Conservation (phyloP, 2,329 filamentous ascomycete species). For the Pseudogymnoascus sp. region DNA sequence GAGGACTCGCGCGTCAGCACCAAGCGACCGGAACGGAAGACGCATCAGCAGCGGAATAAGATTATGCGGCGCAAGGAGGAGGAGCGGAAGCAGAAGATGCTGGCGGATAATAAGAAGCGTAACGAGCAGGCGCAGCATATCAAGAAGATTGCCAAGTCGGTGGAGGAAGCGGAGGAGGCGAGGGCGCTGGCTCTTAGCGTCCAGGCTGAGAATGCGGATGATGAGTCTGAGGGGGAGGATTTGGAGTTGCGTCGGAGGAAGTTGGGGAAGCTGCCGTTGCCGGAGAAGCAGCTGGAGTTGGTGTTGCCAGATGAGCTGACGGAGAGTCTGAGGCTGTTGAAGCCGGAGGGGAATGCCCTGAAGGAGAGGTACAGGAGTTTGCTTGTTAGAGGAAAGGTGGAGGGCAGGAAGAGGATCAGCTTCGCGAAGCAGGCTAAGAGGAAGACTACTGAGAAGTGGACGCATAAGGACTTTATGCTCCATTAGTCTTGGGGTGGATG, state of each 20-base stretch:
- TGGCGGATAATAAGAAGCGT: conserved; percentile 64
- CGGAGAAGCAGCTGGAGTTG: conserved; percentile 72
- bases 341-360: conserved; percentile 91
- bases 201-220: conserved; percentile 38
- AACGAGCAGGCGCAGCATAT: conserved; percentile 64
- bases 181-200: conserved; percentile 36
- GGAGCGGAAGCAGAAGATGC: conserved; percentile 67
- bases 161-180: conserved; percentile 48
- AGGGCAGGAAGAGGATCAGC: conserved; percentile 67
- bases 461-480: conserved; percentile 77
- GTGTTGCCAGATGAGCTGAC: conserved; percentile 76
- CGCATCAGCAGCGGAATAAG: conserved; percentile 76
- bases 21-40: conserved; percentile 79
- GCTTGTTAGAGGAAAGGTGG: conserved; percentile 80
- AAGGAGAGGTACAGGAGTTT: conserved; percentile 87
- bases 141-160: conserved; percentile 58
- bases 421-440: conserved; percentile 76
- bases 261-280: conserved; percentile 65
- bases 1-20: conserved; percentile 56
- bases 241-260: conserved; percentile 59
- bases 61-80: conserved; percentile 82
- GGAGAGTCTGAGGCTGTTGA: conserved; percentile 70
- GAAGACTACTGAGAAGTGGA: conserved; percentile 90
- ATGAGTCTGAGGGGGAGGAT: conserved; percentile 50
- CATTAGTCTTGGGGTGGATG: conserved; percentile 17